Percentiles rank a stretch among this genome's conserved stretches.
phyloP scores from a whole-genome alignment of 768 basidiomycete species.

The Nevesoporus exiguus region DNA sequence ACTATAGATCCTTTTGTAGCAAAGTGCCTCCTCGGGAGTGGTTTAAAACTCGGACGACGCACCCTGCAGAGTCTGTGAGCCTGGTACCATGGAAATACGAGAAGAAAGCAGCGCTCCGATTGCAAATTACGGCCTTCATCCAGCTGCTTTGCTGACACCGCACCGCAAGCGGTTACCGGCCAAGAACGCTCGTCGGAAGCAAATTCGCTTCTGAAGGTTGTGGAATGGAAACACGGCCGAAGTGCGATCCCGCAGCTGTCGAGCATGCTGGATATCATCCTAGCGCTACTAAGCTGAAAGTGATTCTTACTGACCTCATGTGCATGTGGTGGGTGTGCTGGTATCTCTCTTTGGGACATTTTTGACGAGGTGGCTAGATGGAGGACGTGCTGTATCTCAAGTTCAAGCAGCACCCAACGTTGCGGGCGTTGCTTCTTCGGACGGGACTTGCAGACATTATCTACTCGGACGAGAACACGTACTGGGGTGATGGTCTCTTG shows the following conservation, averaged over 20 bases:
- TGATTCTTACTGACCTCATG: no score
- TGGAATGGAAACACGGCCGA: neutral
- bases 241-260: neutral
- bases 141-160: neutral
- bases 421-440: conserved; percentile 51
- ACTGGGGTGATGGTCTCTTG: conserved; percentile 13
- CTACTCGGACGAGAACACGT: conserved; percentile 56
- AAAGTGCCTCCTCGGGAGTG: no score
- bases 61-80: neutral
- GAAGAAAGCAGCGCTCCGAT: neutral
- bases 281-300: no score
- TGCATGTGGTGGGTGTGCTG: neutral
- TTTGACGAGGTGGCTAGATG: conserved; percentile 37
- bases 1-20: no score
- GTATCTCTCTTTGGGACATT: neutral
- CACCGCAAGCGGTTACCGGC: neutral
- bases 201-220: neutral
- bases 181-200: neutral
- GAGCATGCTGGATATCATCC: neutral
- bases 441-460: conserved; percentile 52
- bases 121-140: neutral
- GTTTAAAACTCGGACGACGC: neutral
- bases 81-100: neutral
- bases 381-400: conserved; percentile 65
- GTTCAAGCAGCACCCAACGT: conserved; percentile 63